Evolutionary conservation across 108 stramenopile species (phyloP).

Genomic region (Skeletonema costatum): DNA sequence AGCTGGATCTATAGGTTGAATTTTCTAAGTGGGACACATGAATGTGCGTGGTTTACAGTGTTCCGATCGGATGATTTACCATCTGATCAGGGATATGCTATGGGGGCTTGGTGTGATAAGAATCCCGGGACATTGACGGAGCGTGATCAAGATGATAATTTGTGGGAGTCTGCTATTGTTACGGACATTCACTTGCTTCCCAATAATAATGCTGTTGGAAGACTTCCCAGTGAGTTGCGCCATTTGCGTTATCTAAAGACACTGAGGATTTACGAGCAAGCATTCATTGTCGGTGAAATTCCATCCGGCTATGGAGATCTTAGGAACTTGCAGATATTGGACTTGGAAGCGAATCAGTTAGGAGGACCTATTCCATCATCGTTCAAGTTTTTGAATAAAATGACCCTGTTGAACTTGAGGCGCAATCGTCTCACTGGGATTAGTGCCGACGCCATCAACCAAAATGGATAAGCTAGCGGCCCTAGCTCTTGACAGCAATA

Average conservation of each 20-base stretch:
- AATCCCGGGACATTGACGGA: neutral
- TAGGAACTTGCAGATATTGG: neutral
- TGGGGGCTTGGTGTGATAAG: neutral
- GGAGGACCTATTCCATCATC: neutral
- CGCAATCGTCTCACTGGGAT: neutral
- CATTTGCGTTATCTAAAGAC: constrained; percentile 39
- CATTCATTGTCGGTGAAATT: constrained; percentile 15
- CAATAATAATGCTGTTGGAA: constrained; percentile 20
- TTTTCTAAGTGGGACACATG: constrained; percentile 35
- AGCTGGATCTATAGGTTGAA: constrained; percentile 4
- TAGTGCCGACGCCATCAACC: neutral
- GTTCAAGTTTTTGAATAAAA: neutral
- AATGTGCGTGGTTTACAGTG: constrained; percentile 27
- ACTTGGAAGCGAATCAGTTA: neutral
- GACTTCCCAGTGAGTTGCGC: constrained; percentile 24
- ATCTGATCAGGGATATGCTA: neutral
- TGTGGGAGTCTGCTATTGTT: neutral
- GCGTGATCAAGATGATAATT: constrained; percentile 1
- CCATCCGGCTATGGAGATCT: constrained; percentile 36
- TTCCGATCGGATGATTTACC: constrained; percentile 3
- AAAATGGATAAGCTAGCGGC: neutral
- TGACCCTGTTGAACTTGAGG: neutral
- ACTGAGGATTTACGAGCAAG: constrained; percentile 12
- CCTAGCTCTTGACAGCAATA: neutral
- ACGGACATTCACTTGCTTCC: neutral